Conservation (phyloP, 2,329 filamentous ascomycete genomes). For the Zymoseptoria tritici region DNA sequence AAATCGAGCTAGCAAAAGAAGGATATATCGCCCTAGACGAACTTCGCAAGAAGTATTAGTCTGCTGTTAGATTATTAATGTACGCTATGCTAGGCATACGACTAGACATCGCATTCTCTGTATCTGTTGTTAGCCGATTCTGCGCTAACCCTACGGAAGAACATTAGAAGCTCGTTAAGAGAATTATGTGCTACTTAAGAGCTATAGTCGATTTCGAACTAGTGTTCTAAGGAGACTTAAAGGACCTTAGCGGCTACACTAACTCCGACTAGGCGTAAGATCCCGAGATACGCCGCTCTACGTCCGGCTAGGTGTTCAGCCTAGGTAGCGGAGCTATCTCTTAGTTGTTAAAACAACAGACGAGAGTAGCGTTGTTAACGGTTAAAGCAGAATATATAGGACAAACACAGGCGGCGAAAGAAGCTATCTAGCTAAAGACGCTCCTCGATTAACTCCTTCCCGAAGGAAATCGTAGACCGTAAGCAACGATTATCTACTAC, state of each 20-base stretch:
- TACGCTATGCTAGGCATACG: background rate
- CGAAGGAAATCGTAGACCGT: constrained; percentile 1
- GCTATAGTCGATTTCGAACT: constrained; percentile 5
- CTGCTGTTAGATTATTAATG: background rate
- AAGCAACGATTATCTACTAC: too few relatives aligned
- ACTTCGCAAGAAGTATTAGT: background rate
- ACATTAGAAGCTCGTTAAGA: constrained; percentile 3
- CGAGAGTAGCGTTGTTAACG: constrained; percentile 15
- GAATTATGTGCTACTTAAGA: background rate
- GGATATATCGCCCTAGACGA: background rate
- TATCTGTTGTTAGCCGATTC: too few relatives aligned
- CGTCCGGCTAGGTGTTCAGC: too few relatives aligned
- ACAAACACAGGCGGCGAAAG: constrained; percentile 15
- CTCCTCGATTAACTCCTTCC: background rate
- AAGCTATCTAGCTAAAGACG: constrained; percentile 16
- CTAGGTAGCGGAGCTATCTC: too few relatives aligned
- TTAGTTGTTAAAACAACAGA: constrained; percentile 18
- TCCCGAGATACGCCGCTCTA: too few relatives aligned
- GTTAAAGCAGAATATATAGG: constrained; percentile 22
- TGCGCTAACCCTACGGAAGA: too few relatives aligned
- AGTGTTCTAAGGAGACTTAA: constrained; percentile 6
- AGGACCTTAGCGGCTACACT: constrained; percentile 12
- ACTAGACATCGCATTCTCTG: constrained; percentile 8
- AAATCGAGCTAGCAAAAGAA: background rate
- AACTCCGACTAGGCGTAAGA: constrained; percentile 23